phyloP scores from a whole-genome alignment of 768 basidiomycete genomes.

The Suillus bovinus region DNA sequence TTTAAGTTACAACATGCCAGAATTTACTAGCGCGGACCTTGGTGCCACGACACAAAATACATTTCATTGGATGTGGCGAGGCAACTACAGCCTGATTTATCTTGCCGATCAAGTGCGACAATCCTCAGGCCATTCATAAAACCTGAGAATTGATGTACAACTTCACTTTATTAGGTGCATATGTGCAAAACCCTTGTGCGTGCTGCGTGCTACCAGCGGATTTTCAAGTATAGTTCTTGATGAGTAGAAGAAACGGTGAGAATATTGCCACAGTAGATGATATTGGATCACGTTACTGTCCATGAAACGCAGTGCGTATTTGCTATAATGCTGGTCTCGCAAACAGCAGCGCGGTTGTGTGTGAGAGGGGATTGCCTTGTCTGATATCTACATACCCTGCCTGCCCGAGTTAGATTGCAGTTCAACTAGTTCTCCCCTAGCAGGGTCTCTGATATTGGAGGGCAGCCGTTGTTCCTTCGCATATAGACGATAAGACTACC shows the following conservation, averaged over 20 bases:
- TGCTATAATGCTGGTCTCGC: background rate
- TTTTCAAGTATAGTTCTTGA: background rate
- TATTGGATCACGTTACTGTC: background rate
- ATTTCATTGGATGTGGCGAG: background rate
- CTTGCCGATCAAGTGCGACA: background rate
- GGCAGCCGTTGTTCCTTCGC: background rate
- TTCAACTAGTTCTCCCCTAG: no score
- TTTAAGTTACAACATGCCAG: background rate
- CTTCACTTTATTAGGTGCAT: background rate
- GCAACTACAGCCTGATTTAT: background rate
- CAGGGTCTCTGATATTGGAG: background rate
- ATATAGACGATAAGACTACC: background rate
- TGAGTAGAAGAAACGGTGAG: background rate
- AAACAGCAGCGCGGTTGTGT: background rate
- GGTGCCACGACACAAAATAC: background rate
- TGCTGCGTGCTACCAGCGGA: background rate
- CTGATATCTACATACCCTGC: background rate
- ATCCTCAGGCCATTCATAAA: background rate
- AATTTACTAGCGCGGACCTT: background rate
- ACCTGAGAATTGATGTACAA: background rate
- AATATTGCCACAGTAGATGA: background rate
- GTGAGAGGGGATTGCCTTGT: background rate
- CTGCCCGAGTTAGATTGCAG: background rate
- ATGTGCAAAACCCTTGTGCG: background rate
- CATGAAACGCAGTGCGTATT: background rate